Evolutionary conservation across 2,329 filamentous ascomycete species (phyloP), one percentile per base, ranked within the genome.

Genomic region (Aspergillus jensenii): DNA sequence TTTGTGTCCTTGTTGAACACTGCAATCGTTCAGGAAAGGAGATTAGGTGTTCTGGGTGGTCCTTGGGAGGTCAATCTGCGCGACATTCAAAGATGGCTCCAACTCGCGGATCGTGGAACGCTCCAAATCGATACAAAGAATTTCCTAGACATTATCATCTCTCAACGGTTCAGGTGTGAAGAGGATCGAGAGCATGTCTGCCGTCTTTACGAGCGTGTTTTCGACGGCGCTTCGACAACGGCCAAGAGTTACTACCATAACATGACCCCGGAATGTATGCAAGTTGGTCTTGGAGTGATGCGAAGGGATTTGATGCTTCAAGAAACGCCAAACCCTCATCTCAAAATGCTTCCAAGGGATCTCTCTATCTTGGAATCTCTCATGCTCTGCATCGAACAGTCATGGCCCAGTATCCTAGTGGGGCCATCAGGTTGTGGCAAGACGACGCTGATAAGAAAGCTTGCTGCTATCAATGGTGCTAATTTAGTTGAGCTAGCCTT

Each of bases 21-120:
- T 31, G 84, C 89, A 37, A 85, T 96, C 25, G 81, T 87, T 4
- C 79, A 82, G 27, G 75, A 78, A 44, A 78, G 81, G 49, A 74
- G 72, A 7, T 80, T 89, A 61, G 85, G 84, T 39, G 73, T 76
- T 12, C 71, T 80, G 41, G 87, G 87, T 45, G 90, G 89, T 6
- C 95, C 96, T 1, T 99, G 92, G 95, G 95, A 97, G 70, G 95
- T 96, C 72, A 99, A 96, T 68, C 78, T 99, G 62, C 88, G 92
- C 73, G 93, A 98, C 73, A 90, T 91, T 3, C 84, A 95, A 55
- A 85, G 93, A 60, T 98, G 93, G 93, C 78, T 97, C 48, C 85
- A 90, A 64, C 76, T 98, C 14, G 79, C 90, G 33, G 82, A 84
- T 11, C 84, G 84, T 0, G 71, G 81, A 1, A 81, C 87, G 44